Evolutionary conservation across 2,329 filamentous ascomycete species (phyloP).

Genomic region (Cadophora malorum): DNA sequence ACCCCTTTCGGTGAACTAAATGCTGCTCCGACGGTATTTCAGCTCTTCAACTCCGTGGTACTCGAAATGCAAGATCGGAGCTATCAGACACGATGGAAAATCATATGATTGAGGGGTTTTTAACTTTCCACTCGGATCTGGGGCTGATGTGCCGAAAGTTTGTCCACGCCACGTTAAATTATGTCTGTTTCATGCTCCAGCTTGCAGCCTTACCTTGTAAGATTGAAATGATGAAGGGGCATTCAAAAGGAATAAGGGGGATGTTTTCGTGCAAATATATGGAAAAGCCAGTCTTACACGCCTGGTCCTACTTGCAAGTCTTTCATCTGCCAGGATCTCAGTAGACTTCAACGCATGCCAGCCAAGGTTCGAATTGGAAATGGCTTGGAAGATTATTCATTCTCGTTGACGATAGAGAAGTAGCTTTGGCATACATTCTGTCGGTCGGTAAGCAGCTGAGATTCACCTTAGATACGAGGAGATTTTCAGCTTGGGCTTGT

Average conservation of each 20-base stretch:
- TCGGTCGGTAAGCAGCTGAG: conserved; percentile 2
- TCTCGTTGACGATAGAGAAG: neutral
- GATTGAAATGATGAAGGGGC: neutral
- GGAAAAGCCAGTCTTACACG: neutral
- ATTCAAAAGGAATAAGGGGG: neutral
- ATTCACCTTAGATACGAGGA: neutral
- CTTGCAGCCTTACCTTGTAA: neutral
- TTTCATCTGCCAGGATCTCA: neutral
- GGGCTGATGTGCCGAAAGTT: conserved; percentile 7
- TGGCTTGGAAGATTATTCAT: neutral
- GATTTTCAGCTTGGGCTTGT: neutral
- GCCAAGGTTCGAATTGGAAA: neutral
- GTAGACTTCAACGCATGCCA: neutral
- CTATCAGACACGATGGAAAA: neutral
- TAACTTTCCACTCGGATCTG: neutral
- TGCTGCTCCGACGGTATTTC: conserved; percentile 3
- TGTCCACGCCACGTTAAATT: neutral
- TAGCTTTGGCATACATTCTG: neutral
- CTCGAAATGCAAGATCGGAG: neutral
- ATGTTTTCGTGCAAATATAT: too few relatives aligned
- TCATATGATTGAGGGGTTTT: conserved; percentile 3
- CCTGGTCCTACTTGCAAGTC: neutral
- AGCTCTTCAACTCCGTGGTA: conserved; percentile 2
- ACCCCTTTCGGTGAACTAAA: neutral
- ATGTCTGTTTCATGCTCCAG: neutral